phyloP scores from a whole-genome alignment of 2,329 filamentous ascomycete species.

The Teratosphaeria pseudoeucalypti region DNA sequence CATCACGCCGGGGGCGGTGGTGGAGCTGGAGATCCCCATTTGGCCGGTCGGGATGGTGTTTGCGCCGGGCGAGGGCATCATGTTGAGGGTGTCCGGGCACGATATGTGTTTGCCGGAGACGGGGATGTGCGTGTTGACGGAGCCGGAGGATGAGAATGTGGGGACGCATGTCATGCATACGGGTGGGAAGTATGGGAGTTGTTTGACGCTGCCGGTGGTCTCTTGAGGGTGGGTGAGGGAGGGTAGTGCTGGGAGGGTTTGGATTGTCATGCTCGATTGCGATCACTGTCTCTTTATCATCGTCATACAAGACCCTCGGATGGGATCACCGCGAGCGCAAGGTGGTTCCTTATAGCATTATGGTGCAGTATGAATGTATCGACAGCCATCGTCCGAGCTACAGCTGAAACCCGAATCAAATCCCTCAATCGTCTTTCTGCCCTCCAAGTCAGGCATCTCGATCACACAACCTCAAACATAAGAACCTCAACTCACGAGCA shows the following conservation, averaged over 20 bases:
- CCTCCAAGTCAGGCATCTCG: not conserved
- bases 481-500: conserved; percentile 28
- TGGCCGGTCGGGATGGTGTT: conserved; percentile 39
- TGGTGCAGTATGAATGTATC: too few relatives aligned
- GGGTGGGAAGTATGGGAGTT: not conserved
- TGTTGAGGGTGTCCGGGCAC: conserved; percentile 3
- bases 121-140: not conserved
- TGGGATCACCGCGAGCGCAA: too few relatives aligned
- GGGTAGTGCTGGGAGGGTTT: too few relatives aligned
- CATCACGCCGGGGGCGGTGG: conserved; percentile 30
- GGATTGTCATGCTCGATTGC: too few relatives aligned
- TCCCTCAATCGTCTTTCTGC: conserved; percentile 56
- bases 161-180: not conserved
- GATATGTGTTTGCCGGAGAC: not conserved
- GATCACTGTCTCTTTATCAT: too few relatives aligned
- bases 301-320: too few relatives aligned
- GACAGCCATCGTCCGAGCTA: not conserved
- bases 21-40: conserved; percentile 38
- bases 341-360: too few relatives aligned
- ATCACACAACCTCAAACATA: not conserved
- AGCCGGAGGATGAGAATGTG: not conserved
- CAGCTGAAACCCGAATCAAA: conserved; percentile 41
- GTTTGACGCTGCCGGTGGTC: not conserved
- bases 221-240: not conserved
- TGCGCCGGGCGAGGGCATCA: conserved; percentile 28